Evolutionary conservation across 2,329 filamentous ascomycete species (phyloP).

Genomic region (Monosporascus sp.): DNA sequence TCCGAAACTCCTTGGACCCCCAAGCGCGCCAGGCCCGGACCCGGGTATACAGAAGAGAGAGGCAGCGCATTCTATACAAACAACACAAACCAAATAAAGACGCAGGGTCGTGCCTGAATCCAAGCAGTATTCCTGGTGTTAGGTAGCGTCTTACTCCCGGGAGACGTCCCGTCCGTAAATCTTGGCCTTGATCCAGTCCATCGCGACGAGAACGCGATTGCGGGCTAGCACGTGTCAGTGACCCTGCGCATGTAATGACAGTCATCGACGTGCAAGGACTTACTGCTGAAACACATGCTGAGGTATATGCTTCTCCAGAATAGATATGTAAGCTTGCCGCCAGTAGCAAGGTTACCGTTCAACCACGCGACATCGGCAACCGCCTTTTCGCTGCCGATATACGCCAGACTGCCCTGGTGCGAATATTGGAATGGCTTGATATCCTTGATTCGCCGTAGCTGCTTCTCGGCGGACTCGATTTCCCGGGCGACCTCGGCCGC

Average conservation of each 20-base stretch:
- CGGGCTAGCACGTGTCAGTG: constrained; percentile 54
- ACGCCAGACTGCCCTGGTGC: constrained; percentile 92
- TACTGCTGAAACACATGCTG: constrained; percentile 99
- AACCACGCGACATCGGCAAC: constrained; percentile 97
- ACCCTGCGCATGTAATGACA: not conserved
- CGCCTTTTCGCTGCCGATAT: constrained; percentile 97
- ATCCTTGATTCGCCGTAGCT: constrained; percentile 84
- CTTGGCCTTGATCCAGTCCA: constrained; percentile 98
- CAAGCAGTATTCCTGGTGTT: not conserved
- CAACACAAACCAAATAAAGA: not conserved
- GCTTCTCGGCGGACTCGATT: constrained; percentile 82
- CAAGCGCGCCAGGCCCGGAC: not conserved
- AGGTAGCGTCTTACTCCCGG: constrained; percentile 54
- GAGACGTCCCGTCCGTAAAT: constrained; percentile 94
- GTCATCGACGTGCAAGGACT: constrained; percentile 37
- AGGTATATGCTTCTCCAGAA: constrained; percentile 98
- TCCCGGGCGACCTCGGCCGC: constrained; percentile 64
- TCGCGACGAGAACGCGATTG: constrained; percentile 85
- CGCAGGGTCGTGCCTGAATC: not conserved
- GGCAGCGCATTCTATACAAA: not conserved
- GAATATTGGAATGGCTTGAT: constrained; percentile 98
- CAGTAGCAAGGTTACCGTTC: constrained; percentile 91
- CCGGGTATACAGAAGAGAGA: not conserved
- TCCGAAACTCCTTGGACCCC: not conserved
- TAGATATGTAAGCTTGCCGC: constrained; percentile 90